These are phyloP conservation scores for Aspergillus thermomutatus DNA, from an alignment of 2,329 filamentous ascomycete genomes.

Conservation along the genomic window DNA sequence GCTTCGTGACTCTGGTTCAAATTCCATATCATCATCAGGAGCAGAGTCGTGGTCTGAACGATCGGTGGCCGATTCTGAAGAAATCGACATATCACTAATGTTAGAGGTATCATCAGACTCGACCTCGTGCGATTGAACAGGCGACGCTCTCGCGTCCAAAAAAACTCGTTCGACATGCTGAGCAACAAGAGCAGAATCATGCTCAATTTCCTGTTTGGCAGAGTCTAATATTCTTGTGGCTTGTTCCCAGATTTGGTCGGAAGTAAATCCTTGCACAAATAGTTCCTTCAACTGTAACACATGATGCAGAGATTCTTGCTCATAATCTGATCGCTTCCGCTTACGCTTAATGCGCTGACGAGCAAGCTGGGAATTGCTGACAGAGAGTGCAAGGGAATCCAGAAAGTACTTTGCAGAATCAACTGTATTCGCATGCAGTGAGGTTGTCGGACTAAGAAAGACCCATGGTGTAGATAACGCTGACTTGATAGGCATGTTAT, in stretches of 20 bases:
- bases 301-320: conserved; percentile 43
- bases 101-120: conserved; percentile 13
- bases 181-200: conserved; percentile 38
- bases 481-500: conserved; percentile 15
- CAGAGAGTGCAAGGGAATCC: conserved; percentile 70
- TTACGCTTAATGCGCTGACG: conserved; percentile 69
- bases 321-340: conserved; percentile 63
- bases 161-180: conserved; percentile 17
- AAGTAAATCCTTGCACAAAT: conserved; percentile 81
- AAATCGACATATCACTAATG: conserved; percentile 11
- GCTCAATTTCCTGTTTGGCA: conserved; percentile 53
- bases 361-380: conserved; percentile 69
- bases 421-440: conserved; percentile 67
- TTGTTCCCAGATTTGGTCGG: conserved; percentile 92
- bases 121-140: conserved; percentile 4
- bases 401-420: conserved; percentile 75
- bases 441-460: conserved; percentile 71
- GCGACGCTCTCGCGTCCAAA: conserved; percentile 1
- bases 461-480: conserved; percentile 62
- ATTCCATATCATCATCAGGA: conserved; percentile 2
- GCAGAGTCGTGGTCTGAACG: conserved; percentile 10
- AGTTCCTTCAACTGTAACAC: conserved; percentile 78
- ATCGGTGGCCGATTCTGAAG: conserved; percentile 13
- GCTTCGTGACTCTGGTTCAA: conserved; percentile 6
- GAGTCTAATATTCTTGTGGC: conserved; percentile 76